A percentile compares a stretch with the other conserved stretches of the same genome.
These are phyloP conservation scores for Betula pendula DNA, from an alignment of 306 rosid genomes.

Conservation along the genomic window DNA sequence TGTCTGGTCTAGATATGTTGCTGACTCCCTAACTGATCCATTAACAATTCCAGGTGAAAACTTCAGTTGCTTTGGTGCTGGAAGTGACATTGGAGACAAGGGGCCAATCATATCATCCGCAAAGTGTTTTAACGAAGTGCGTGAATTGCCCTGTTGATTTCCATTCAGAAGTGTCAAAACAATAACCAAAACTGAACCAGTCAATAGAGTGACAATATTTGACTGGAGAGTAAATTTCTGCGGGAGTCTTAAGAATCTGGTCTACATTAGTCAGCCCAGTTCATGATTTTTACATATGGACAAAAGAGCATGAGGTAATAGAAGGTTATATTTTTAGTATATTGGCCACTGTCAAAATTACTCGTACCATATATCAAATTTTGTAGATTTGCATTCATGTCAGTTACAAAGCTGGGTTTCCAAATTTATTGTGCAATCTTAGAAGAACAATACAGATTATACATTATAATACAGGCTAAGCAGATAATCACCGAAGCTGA, in stretches of 20 bases:
- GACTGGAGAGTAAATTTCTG: not conserved
- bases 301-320: not conserved
- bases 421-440: slow-evolving; percentile 25
- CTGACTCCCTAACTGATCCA: slow-evolving; percentile 50
- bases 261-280: not conserved
- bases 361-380: not conserved
- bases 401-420: slow-evolving; percentile 7
- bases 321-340: not conserved
- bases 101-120: slow-evolving; percentile 69
- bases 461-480: not conserved
- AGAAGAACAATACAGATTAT: slow-evolving; percentile 19
- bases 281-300: not conserved
- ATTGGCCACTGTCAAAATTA: not conserved
- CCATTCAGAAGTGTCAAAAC: slow-evolving; percentile 23
- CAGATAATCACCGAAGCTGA: slow-evolving; percentile 44
- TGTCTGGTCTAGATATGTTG: slow-evolving; percentile 50
- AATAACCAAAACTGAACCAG: slow-evolving; percentile 12
- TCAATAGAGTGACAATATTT: slow-evolving; percentile 5
- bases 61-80: slow-evolving; percentile 82
- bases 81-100: slow-evolving; percentile 66
- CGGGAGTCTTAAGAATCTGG: not conserved
- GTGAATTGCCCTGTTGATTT: slow-evolving; percentile 51
- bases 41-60: slow-evolving; percentile 78
- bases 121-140: slow-evolving; percentile 58
- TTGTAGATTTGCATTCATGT: slow-evolving; percentile 15